These are phyloP conservation scores for Didymella keratinophila DNA, from an alignment of 2,329 filamentous ascomycete species.

Conservation along the genomic window DNA sequence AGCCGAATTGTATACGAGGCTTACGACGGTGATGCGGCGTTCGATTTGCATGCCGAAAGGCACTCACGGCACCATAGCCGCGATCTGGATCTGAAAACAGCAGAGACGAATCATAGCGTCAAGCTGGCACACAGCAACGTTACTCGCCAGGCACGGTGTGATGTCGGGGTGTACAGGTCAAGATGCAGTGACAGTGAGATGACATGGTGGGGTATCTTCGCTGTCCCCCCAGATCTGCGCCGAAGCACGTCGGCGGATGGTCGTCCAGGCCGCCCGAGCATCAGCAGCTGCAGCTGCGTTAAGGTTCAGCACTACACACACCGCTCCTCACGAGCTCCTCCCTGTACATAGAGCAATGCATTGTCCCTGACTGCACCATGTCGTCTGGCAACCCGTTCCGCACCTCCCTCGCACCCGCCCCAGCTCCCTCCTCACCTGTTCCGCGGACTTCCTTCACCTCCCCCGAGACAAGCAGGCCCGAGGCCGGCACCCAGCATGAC, in stretches of 20 bases:
- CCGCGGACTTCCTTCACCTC: constrained; percentile 40
- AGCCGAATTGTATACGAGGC: constrained; percentile 6
- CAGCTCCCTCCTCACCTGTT: constrained; percentile 30
- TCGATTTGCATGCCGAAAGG: constrained; percentile 5
- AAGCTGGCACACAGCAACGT: constrained; percentile 7
- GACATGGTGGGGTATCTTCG: constrained; percentile 32
- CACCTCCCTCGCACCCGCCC: constrained; percentile 41
- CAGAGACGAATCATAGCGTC: background rate
- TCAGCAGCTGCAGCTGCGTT: constrained; percentile 33
- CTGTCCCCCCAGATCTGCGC: constrained; percentile 32
- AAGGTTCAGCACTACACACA: constrained; percentile 25
- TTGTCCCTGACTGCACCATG: constrained; percentile 49
- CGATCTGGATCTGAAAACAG: background rate
- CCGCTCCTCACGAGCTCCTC: constrained; percentile 34
- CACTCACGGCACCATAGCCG: background rate
- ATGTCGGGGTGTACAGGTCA: constrained; percentile 13
- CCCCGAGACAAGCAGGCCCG: constrained; percentile 32
- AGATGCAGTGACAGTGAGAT: constrained; percentile 11
- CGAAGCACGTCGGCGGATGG: constrained; percentile 30
- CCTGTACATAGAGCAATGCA: constrained; percentile 52
- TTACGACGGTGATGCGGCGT: constrained; percentile 12
- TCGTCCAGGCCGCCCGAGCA: constrained; percentile 26
- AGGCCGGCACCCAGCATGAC: constrained; percentile 33
- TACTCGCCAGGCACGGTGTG: constrained; percentile 13
- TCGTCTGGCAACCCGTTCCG: constrained; percentile 53